Evolutionary conservation across 345 rosid genomes (phyloP), one percentile per base, ranked within the genome.

Genomic region (Gossypium raimondii): DNA sequence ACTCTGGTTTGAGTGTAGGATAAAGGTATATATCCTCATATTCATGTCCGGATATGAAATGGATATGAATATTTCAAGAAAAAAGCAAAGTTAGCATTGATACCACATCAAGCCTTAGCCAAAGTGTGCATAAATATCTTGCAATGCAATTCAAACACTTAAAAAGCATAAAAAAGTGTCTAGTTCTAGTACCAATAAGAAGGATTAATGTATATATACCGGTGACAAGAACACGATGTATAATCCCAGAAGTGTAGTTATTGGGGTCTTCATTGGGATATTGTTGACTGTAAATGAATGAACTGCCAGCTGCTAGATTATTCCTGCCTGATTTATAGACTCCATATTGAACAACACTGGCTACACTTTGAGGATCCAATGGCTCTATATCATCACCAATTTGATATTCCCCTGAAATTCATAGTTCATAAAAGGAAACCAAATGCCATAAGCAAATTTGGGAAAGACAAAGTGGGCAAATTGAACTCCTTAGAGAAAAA

Each of bases 191-290:
- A 60, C 41, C 11, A 25, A n/a, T 18, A 18, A 22, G 20, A 76
- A 56, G 43, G 47, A 51, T 48, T 48, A 38, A 34, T 27, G 25
- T n/a, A 66, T n/a, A 7, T 53, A 43, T 86, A 85, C 89, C 89
- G 43, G 81, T 86, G 60, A 92, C 86, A 80, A 85, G 92, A 80
- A 89, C 98, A 58, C 85, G 97, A 81, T 94, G 98, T 20, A 92
- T 94, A 51, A 87, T 87, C 14, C 98, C 97, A 55, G 98, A 92
- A 83, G 95, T 85, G 66, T 92, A 94, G 79, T 85, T 89, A 61
- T 84, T 80, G 56, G 84, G 83, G 27, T 89, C 91, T 53, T 81
- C 83, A 73, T 74, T 75, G 64, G 92, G 89, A 81, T 92, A 86
- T 60, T 84, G 79, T 75, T 85, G 93, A 81, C 20, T 83, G 80